Base-by-base conservation (phyloP, 2,329 filamentous ascomycete species). In the Epichloe bromicola region DNA sequence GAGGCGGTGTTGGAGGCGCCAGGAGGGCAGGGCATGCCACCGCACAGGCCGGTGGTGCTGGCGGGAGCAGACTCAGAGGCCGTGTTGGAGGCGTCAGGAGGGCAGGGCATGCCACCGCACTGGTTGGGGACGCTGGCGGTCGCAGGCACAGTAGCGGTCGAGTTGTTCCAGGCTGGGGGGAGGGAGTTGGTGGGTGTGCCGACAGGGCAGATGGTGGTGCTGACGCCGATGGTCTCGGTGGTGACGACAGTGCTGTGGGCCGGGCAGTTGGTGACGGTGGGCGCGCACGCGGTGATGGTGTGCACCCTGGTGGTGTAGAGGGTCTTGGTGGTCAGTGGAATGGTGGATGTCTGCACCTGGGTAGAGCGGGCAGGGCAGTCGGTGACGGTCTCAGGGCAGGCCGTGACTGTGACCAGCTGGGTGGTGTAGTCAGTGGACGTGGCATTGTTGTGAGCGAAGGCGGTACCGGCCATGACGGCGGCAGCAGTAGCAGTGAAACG, bases 261-360 rank as follows among this genome's bases (percentile, higher is more conserved):
- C 54, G 76, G 76, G 76, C 82, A 85, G 78, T 84, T 62, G 65
- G 77, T 75, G 62, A 83, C 78, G 54, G 73, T 72, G 47, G 78
- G 70, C 53, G 67, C 72, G 72, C 80, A 83, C 51, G 73, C 74
- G 67, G 76, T 82, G 73, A 83, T 69, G 68, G 79, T 83, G 63
- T 76, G 69, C 64, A 80, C 69, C 60, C 72, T 71, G 64, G 78
- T 81, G 59, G 69, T 64, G 73, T 75, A 80, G 71, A 81, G 68
- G 64, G 77, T 74, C 52, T 67, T 70, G 58, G 75, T 75, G 60
- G 74, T 74, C 56, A 69, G 60, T 52, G 73, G 62, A 49, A 68
- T 57, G 52, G 68, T 58, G 58, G 64, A 67, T 56, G 66, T 69
- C 56, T 63, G 58, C 54, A 68, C 62, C 50, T 58, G 58, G 59